Evolutionary conservation across 2,329 filamentous ascomycete species (phyloP).

Genomic region (Trichoderma sp.): DNA sequence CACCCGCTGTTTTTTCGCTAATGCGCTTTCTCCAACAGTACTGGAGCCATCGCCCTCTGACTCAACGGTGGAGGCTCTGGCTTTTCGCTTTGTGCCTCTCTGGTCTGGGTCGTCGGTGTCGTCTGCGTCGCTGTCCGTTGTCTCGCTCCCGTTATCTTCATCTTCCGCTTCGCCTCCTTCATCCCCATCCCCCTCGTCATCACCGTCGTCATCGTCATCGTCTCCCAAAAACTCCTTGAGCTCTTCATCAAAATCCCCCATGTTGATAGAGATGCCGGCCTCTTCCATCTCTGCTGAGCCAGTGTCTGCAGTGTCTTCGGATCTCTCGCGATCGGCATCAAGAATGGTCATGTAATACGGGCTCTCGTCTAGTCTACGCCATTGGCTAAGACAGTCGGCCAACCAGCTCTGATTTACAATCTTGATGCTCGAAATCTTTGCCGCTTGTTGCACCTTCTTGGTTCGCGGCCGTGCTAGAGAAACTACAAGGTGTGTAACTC

Average conservation of each 20-base stretch:
- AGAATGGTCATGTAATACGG: conserved; percentile 79
- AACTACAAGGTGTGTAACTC: conserved; percentile 75
- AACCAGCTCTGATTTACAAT: conserved; percentile 95
- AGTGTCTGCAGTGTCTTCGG: conserved; percentile 41
- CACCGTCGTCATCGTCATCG: conserved; percentile 49
- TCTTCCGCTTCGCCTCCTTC: conserved; percentile 28
- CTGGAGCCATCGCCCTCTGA: conserved; percentile 41
- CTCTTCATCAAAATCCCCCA: conserved; percentile 68
- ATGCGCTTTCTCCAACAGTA: conserved; percentile 43
- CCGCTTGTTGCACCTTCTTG: conserved; percentile 87
- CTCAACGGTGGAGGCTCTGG: conserved; percentile 38
- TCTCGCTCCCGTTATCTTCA: conserved; percentile 31
- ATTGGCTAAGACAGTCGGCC: conserved; percentile 79
- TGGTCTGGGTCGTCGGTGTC: conserved; percentile 36
- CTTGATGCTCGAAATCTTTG: conserved; percentile 77
- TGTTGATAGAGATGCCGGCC: conserved; percentile 45
- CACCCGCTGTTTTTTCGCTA: conserved; percentile 57
- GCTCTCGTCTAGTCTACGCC: conserved; percentile 77
- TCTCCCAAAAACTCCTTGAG: conserved; percentile 73
- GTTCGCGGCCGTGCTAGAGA: conserved; percentile 75
- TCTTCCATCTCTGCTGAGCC: conserved; percentile 40
- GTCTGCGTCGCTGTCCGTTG: conserved; percentile 38
- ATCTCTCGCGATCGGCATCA: conserved; percentile 61
- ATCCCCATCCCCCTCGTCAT: conserved; percentile 32
- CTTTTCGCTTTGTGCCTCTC: conserved; percentile 43